A percentile compares a stretch with the other conserved stretches of the same genome.
These are phyloP conservation scores for Pelargonium australe DNA, from an alignment of 441 rosid genomes.

Conservation along the genomic window DNA sequence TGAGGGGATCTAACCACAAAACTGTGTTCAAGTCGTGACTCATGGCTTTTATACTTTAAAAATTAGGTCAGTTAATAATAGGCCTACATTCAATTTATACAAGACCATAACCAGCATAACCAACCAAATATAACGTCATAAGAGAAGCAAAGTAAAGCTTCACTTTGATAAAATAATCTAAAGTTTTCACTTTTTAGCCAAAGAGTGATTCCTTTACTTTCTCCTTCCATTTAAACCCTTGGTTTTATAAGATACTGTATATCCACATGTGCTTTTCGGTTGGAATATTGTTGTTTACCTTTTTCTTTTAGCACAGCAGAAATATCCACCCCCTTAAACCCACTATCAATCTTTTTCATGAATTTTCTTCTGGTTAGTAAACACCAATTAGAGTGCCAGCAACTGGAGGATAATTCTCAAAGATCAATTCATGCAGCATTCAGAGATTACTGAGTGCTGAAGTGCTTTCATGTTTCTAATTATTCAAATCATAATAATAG, in stretches of 20 bases:
- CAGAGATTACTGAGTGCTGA: too few species aligned
- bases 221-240: background rate
- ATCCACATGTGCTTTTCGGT: background rate
- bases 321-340: too few species aligned
- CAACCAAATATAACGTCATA: slow-evolving; percentile 2
- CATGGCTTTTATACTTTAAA: background rate
- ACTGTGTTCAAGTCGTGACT: background rate
- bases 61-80: background rate
- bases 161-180: background rate
- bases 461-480: too few species aligned
- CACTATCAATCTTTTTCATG: too few species aligned
- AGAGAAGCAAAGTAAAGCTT: background rate
- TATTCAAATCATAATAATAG: background rate
- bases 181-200: too few species aligned
- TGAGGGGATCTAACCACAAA: background rate
- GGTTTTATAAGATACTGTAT: too few species aligned
- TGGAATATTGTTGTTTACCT: background rate
- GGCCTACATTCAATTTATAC: background rate
- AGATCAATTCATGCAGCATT: too few species aligned
- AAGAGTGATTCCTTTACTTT: background rate
- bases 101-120: background rate
- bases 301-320: background rate
- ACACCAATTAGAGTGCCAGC: background rate
- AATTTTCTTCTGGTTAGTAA: background rate
- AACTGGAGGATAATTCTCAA: too few species aligned